Conservation (phyloP, 2,329 filamentous ascomycete genomes). For the Fusarium compactum region DNA sequence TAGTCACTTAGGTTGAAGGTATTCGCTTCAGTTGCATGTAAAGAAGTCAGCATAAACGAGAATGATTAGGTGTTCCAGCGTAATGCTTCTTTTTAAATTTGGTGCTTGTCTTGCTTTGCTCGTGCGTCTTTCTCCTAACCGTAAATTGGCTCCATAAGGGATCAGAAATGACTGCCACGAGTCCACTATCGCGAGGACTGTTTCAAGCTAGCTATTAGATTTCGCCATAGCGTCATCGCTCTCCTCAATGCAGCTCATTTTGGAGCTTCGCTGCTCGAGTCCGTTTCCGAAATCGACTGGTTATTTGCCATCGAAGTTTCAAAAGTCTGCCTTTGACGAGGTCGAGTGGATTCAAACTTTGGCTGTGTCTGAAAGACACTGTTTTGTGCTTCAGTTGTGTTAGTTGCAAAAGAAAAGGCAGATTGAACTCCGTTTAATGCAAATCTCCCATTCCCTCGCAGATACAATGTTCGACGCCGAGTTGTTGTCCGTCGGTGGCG, state of each 20-base stretch:
- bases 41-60: constrained; percentile 17
- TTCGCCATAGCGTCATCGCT: constrained; percentile 53
- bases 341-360: constrained; percentile 49
- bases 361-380: constrained; percentile 45
- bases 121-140: constrained; percentile 42
- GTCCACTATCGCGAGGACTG: constrained; percentile 50
- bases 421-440: constrained; percentile 47
- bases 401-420: constrained; percentile 43
- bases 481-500: constrained; percentile 30
- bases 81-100: constrained; percentile 48
- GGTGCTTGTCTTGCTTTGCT: constrained; percentile 50
- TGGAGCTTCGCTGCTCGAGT: constrained; percentile 39
- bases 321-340: constrained; percentile 49
- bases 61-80: constrained; percentile 39
- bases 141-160: constrained; percentile 45
- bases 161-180: constrained; percentile 43
- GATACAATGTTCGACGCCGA: constrained; percentile 36
- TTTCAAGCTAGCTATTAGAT: constrained; percentile 54
- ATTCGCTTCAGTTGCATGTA: constrained; percentile 31
- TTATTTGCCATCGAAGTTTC: constrained; percentile 41
- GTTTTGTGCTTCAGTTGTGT: constrained; percentile 38
- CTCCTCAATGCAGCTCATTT: constrained; percentile 49
- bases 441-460: constrained; percentile 42
- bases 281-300: constrained; percentile 45
- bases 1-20: constrained; percentile 27